These are phyloP conservation scores for Saccharomyces kudriavzevii DNA, from an alignment of 805 yeast genomes.

Conservation along the genomic window DNA sequence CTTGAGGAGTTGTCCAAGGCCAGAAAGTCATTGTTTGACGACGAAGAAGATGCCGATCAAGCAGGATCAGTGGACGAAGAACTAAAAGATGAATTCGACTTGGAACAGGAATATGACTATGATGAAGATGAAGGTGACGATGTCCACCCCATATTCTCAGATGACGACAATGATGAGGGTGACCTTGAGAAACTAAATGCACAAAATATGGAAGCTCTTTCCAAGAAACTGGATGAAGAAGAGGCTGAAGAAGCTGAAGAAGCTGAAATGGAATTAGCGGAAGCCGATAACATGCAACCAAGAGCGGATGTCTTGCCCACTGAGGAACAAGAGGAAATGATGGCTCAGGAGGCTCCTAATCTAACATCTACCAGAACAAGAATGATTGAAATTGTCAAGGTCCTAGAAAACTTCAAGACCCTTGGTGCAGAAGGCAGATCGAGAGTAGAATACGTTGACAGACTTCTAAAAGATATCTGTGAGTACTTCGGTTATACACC, in stretches of 20 bases:
- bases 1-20: slow-evolving; percentile 58
- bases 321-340: slow-evolving; percentile 52
- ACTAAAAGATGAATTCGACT: slow-evolving; percentile 45
- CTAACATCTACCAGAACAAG: slow-evolving; percentile 80
- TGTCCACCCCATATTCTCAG: slow-evolving; percentile 71
- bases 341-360: slow-evolving; percentile 55
- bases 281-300: slow-evolving; percentile 54
- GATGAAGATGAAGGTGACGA: slow-evolving; percentile 32
- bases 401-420: slow-evolving; percentile 78
- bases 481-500: slow-evolving; percentile 90
- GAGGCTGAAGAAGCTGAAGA: slow-evolving; percentile 53
- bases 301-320: slow-evolving; percentile 72
- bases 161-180: slow-evolving; percentile 54
- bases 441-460: slow-evolving; percentile 72
- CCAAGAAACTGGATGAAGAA: slow-evolving; percentile 55
- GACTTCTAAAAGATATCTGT: slow-evolving; percentile 78
- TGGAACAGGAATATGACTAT: slow-evolving; percentile 44
- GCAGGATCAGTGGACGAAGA: slow-evolving; percentile 20
- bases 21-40: slow-evolving; percentile 70
- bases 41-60: slow-evolving; percentile 32
- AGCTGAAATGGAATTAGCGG: slow-evolving; percentile 53
- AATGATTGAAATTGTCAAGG: slow-evolving; percentile 91
- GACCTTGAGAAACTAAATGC: slow-evolving; percentile 67
- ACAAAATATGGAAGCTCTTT: slow-evolving; percentile 73
- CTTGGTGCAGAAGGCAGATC: slow-evolving; percentile 80